A percentile compares a stretch with the other conserved stretches of the same genome.
Conservation (phyloP, 106 monocot species). For the Ottelia alismoides region DNA sequence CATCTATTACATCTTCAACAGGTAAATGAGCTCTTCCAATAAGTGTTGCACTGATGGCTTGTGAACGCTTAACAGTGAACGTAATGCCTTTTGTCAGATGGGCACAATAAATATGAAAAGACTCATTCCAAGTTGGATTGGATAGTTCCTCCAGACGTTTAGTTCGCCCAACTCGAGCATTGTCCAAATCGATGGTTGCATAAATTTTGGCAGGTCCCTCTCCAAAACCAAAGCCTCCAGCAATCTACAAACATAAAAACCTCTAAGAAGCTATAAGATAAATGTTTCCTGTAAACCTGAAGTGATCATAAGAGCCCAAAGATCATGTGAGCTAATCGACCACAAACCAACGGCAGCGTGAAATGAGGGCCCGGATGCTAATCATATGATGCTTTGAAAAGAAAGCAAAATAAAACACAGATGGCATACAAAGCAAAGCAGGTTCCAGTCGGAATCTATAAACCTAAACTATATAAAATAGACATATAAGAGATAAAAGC, state of each 20-base stretch:
- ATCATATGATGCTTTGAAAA: no score
- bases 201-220: constrained; percentile 25
- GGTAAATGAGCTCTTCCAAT: constrained; percentile 52
- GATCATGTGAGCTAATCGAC: no score
- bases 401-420: no score
- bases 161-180: constrained; percentile 56
- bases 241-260: constrained; percentile 23
- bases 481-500: no score
- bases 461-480: no score
- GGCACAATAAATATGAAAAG: constrained; percentile 63
- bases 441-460: no score
- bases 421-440: no score
- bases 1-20: constrained; percentile 25
- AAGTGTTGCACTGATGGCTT: constrained; percentile 32
- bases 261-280: no score
- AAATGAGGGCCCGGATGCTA: no score
- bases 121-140: constrained; percentile 50
- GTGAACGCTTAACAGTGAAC: constrained; percentile 41
- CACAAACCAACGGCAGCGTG: no score
- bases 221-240: constrained; percentile 27
- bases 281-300: no score
- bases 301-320: no score
- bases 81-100: constrained; percentile 31
- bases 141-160: constrained; percentile 28
- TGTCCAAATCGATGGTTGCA: constrained; percentile 55